A percentile compares a stretch with the other conserved stretches of the same genome.
phyloP scores from a whole-genome alignment of 371 early-diverging fungal genomes.

The Mucor lusitanicus region DNA sequence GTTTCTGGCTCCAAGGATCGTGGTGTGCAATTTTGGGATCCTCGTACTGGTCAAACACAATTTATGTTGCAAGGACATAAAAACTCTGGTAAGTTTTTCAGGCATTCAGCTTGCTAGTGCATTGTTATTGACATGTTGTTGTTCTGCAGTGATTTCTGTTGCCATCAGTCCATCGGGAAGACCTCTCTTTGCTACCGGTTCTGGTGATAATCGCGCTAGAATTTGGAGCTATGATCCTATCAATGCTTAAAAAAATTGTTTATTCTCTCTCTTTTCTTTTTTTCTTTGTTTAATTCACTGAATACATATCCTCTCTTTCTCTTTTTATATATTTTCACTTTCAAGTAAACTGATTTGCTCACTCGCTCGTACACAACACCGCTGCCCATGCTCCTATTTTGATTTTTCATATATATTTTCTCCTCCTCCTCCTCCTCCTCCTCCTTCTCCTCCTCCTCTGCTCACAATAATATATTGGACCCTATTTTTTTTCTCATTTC shows the following conservation, averaged over 20 bases:
- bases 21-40: constrained; percentile 96
- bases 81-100: constrained; percentile 75
- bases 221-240: constrained; percentile 83
- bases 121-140: not conserved
- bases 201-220: constrained; percentile 92
- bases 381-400: not conserved
- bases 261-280: not conserved
- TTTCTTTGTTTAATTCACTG: constrained; percentile 2
- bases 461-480: not conserved
- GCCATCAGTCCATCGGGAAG: constrained; percentile 79
- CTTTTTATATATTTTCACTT: not conserved
- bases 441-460: not conserved
- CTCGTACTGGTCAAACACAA: constrained; percentile 73
- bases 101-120: no score
- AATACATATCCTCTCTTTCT: not conserved
- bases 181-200: constrained; percentile 94
- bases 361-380: not conserved
- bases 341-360: constrained; percentile 3
- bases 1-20: constrained; percentile 95
- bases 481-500: not conserved
- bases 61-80: constrained; percentile 96
- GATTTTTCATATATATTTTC: not conserved
- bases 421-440: not conserved
- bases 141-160: constrained; percentile 84
- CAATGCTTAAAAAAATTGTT: constrained; percentile 1